Evolutionary conservation across 768 basidiomycete species (phyloP), one percentile per base, ranked within the genome.

Genomic region (Leccinum rimulosum): DNA sequence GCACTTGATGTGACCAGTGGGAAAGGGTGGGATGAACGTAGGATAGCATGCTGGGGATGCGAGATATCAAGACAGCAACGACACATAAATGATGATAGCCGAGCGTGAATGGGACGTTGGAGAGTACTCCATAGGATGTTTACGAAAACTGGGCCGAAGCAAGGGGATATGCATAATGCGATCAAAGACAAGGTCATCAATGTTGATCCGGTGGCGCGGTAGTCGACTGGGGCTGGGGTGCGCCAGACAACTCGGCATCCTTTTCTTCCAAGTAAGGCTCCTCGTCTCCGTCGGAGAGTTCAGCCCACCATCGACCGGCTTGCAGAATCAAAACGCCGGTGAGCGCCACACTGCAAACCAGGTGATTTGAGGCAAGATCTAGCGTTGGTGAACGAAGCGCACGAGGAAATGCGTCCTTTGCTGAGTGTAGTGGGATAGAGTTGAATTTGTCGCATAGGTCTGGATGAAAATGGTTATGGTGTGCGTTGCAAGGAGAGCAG

Each of bases 301-400:
- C 92, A 4, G 88, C 89, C 91, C 91, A 94, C 77, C 85, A 88
- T 48, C 91, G 83, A 49, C 88, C 89, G 0, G 91, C 90, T 75
- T 94, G 92, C 27, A 94, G 80, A 9, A 86, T 83, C 35, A 94
- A 76, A 28, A 94, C 88, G n/a, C 92, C 92, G 0, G 92, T 94
- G 56, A 94, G 81, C 1, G 90, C 89, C 50, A 94, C 92, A 68
- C 89, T 89, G 77, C 89, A 93, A 58, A 93, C 83, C 68, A 94
- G 87, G 69, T 94, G 84, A 66, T 83, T 86, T 30, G 91, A 90
- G 0, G 92, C 92, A 54, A 94, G 85, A 58, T 89, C 89, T 50
- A 93, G 82, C 1, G 87, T 89, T 14, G 84, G 80, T 45, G 73
- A 77, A 9, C 86, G 83, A 12, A 93, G 79, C 0, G 77, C 67